Conservation (phyloP, 306 rosid genomes). For the Potentilla sterilis region DNA sequence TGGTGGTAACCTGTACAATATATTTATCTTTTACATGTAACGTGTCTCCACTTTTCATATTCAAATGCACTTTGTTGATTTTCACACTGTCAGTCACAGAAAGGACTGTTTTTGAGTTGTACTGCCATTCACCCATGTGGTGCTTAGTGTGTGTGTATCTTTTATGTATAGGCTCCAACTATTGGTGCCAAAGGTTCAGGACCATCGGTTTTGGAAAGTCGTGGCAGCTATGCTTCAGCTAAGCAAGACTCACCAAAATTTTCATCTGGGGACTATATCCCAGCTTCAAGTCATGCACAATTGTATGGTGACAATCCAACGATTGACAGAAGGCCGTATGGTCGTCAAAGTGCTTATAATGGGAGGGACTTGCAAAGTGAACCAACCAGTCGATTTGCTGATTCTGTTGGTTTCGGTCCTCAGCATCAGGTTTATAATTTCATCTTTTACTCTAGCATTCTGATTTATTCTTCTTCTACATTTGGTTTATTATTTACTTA, state of each 20-base stretch:
- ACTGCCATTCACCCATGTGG: neutral
- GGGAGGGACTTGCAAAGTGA: conserved; percentile 81
- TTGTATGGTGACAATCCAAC: conserved; percentile 79
- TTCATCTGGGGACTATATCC: conserved; percentile 68
- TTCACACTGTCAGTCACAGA: neutral
- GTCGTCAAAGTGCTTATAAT: conserved; percentile 67
- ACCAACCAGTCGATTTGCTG: conserved; percentile 67
- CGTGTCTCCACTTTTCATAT: neutral
- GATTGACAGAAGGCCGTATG: conserved; percentile 81
- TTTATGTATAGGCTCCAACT: conserved; percentile 49
- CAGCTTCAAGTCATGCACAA: conserved; percentile 73
- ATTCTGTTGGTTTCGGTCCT: conserved; percentile 67
- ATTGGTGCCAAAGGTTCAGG: conserved; percentile 65
- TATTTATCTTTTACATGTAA: neutral
- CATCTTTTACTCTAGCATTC: neutral
- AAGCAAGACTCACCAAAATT: conserved; percentile 81
- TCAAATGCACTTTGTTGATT: neutral
- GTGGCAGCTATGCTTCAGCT: conserved; percentile 64
- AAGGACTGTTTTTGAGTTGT: neutral
- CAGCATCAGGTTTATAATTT: conserved; percentile 68
- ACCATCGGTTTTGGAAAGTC: conserved; percentile 70
- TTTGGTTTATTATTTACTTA: conserved; percentile 18
- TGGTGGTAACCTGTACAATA: neutral
- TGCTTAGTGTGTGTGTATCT: neutral
- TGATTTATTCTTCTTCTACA: neutral